phyloP scores from a whole-genome alignment of 163 green algal species.

The Scenedesmus sp. region DNA sequence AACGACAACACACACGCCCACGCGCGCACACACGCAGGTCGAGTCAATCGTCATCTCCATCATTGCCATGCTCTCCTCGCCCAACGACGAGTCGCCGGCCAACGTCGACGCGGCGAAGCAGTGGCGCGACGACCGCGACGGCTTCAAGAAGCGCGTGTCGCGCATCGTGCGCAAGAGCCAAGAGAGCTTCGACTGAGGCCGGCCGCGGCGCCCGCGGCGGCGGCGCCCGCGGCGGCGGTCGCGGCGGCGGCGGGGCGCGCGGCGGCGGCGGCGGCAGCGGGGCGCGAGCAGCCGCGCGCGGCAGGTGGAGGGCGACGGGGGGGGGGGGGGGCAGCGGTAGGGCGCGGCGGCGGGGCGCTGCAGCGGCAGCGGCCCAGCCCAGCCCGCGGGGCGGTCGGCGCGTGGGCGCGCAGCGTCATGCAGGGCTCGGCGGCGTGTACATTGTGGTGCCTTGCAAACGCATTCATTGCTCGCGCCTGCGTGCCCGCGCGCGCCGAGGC shows the following conservation, averaged over 20 bases:
- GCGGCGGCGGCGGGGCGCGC: background rate
- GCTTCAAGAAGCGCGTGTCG: slow-evolving; percentile 95
- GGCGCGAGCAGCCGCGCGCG: too few relatives aligned
- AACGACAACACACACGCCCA: too few relatives aligned
- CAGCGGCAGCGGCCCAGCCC: too few relatives aligned
- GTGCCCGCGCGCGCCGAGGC: too few relatives aligned
- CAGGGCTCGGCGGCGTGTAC: too few relatives aligned
- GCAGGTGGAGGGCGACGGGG: background rate
- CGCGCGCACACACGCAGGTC: too few relatives aligned
- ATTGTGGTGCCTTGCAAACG: too few relatives aligned
- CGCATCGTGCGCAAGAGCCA: slow-evolving; percentile 94
- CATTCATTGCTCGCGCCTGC: too few relatives aligned
- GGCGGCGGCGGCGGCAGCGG: background rate
- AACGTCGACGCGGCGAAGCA: slow-evolving; percentile 99
- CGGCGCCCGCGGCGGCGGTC: background rate
- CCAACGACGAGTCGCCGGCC: slow-evolving; percentile 99
- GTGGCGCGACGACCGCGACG: slow-evolving; percentile 92
- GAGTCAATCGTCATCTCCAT: slow-evolving; percentile 99
- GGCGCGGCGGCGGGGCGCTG: too few relatives aligned
- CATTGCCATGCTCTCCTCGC: slow-evolving; percentile 99
- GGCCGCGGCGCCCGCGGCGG: slow-evolving; percentile 3
- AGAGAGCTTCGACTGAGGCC: slow-evolving; percentile 66
- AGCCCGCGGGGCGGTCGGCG: too few relatives aligned
- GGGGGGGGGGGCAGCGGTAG: background rate
- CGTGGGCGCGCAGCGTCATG: too few relatives aligned